Percentiles rank a stretch among this genome's conserved stretches.
Conservation (phyloP, 2,329 filamentous ascomycete species). For the Penicillium digitatum region DNA sequence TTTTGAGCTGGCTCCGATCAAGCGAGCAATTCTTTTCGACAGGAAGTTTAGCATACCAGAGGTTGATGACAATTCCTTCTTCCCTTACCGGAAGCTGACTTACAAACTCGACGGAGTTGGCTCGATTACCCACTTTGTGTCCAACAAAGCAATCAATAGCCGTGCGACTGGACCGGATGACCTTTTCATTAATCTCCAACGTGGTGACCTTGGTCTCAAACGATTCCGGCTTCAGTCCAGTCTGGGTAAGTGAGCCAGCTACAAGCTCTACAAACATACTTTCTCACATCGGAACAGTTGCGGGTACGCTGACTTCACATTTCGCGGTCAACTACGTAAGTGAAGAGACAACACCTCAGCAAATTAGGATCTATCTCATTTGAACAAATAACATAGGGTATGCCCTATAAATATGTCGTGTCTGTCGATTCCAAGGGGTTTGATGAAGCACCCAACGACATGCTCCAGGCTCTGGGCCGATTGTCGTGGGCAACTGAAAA, state of each 20-base stretch:
- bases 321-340: constrained; percentile 50
- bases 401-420: constrained; percentile 59
- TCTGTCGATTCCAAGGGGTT: constrained; percentile 46
- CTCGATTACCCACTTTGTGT: constrained; percentile 54
- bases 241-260: constrained; percentile 28
- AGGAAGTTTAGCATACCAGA: constrained; percentile 26
- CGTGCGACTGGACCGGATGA: constrained; percentile 57
- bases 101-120: constrained; percentile 40
- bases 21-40: constrained; percentile 27
- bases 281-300: constrained; percentile 25
- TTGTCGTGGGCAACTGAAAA: constrained; percentile 52
- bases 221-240: constrained; percentile 38
- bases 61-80: constrained; percentile 28
- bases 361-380: background rate
- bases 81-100: constrained; percentile 33
- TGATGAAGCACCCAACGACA: constrained; percentile 38
- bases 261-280: too few species aligned
- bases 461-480: constrained; percentile 47
- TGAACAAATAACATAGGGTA: constrained; percentile 39
- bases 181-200: constrained; percentile 54
- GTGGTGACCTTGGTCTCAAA: constrained; percentile 45
- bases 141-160: constrained; percentile 52
- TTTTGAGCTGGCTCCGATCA: constrained; percentile 28
- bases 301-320: constrained; percentile 42
- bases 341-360: background rate